Conservation (phyloP, 1,284 basidiomycete genomes). For the Boletus smithii region DNA sequence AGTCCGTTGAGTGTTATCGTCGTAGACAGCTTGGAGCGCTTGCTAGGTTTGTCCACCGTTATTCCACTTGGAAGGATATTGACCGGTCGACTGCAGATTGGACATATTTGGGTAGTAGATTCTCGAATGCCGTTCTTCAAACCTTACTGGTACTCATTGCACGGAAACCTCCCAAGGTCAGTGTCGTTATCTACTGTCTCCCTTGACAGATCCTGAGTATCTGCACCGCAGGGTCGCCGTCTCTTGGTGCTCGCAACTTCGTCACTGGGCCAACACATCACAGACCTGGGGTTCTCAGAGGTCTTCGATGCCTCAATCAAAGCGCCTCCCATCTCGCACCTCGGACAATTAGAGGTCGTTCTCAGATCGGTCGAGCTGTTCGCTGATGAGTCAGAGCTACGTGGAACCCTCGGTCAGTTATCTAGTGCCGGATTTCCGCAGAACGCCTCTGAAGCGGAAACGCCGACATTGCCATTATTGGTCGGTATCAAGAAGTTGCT, state of each 20-base stretch:
- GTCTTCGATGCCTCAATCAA: slow-evolving; percentile 88
- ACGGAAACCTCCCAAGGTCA: slow-evolving; percentile 89
- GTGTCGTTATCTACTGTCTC: slow-evolving; percentile 10
- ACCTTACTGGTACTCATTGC: slow-evolving; percentile 87
- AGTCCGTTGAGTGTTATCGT: slow-evolving; percentile 95
- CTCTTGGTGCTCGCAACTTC: slow-evolving; percentile 93
- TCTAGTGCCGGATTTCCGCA: slow-evolving; percentile 70
- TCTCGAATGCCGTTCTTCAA: slow-evolving; percentile 94
- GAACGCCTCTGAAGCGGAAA: slow-evolving; percentile 44
- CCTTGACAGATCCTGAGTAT: slow-evolving; percentile 9
- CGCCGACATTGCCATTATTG: slow-evolving; percentile 50
- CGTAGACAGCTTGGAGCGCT: slow-evolving; percentile 90
- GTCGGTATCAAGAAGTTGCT: slow-evolving; percentile 95
- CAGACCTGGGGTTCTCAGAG: slow-evolving; percentile 87
- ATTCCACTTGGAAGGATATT: background rate
- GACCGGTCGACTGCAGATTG: slow-evolving; percentile 59
- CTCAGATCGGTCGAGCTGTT: slow-evolving; percentile 86
- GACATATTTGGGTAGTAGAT: slow-evolving; percentile 96
- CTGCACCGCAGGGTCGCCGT: slow-evolving; percentile 70
- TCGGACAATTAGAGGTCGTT: slow-evolving; percentile 74
- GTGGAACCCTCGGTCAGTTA: slow-evolving; percentile 65
- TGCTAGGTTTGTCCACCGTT: slow-evolving; percentile 61
- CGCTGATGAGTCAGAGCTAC: slow-evolving; percentile 51
- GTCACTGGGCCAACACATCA: slow-evolving; percentile 82
- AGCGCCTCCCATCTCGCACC: slow-evolving; percentile 78